Evolutionary conservation across 2,329 filamentous ascomycete species (phyloP).

Genomic region (Didymella sp.): DNA sequence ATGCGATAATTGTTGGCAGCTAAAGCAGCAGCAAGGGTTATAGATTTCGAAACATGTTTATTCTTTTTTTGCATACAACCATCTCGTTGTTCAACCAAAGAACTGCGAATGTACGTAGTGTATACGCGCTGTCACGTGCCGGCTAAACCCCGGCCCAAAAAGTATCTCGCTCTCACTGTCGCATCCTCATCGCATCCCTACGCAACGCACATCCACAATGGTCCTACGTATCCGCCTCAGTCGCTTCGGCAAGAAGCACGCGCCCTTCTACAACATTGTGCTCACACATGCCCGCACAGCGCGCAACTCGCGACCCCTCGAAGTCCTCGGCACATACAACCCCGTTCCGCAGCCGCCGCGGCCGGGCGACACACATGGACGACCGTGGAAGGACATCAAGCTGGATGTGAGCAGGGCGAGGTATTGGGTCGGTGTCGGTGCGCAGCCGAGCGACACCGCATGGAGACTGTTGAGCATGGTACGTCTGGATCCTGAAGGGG

Average conservation of each 20-base stretch:
- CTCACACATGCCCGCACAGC: constrained; percentile 90
- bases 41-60: too few species aligned
- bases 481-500: constrained; percentile 10
- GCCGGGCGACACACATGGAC: constrained; percentile 59
- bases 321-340: constrained; percentile 79
- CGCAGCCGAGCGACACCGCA: constrained; percentile 88
- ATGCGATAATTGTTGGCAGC: neutral
- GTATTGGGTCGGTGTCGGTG: constrained; percentile 97
- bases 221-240: constrained; percentile 93
- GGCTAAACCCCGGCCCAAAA: constrained; percentile 29
- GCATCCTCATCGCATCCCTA: neutral
- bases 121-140: constrained; percentile 25
- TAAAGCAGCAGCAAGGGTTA: neutral
- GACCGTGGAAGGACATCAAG: constrained; percentile 88
- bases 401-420: constrained; percentile 80
- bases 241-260: constrained; percentile 86
- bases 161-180: constrained; percentile 6
- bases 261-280: constrained; percentile 98
- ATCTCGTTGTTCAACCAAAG: too few species aligned
- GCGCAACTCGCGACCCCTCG: constrained; percentile 84
- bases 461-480: constrained; percentile 86
- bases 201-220: constrained; percentile 61
- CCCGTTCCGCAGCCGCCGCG: constrained; percentile 63
- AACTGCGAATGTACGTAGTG: neutral
- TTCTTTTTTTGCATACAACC: neutral